These are phyloP conservation scores for Glonium stellatum DNA, from an alignment of 495 filamentous ascomycete species.

Conservation along the genomic window DNA sequence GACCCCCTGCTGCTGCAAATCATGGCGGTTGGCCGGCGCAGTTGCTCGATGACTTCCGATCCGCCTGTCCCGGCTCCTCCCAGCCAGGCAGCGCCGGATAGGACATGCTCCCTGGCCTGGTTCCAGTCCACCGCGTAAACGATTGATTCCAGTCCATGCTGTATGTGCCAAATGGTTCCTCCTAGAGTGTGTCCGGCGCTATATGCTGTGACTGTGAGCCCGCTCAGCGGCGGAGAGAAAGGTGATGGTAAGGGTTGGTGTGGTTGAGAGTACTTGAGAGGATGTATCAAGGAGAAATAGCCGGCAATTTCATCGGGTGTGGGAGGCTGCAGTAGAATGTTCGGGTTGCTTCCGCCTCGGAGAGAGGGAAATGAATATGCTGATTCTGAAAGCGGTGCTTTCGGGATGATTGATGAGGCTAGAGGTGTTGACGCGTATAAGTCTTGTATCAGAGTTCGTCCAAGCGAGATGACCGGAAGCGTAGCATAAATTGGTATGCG, in stretches of 20 bases:
- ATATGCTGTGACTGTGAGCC: slow-evolving; percentile 94
- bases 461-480: slow-evolving; percentile 83
- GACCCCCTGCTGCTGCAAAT: slow-evolving; percentile 83
- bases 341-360: slow-evolving; percentile 27
- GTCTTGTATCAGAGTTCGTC: slow-evolving; percentile 84
- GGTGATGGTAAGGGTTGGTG: slow-evolving; percentile 80
- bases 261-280: slow-evolving; percentile 93
- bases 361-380: slow-evolving; percentile 42
- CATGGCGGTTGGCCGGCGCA: slow-evolving; percentile 86
- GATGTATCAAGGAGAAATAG: slow-evolving; percentile 88
- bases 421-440: slow-evolving; percentile 84
- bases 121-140: slow-evolving; percentile 99
- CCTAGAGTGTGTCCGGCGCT: slow-evolving; percentile 93
- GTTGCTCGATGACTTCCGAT: slow-evolving; percentile 82
- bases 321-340: slow-evolving; percentile 73
- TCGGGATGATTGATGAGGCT: slow-evolving; percentile 70
- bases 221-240: slow-evolving; percentile 79
- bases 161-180: slow-evolving; percentile 98
- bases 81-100: slow-evolving; percentile 89
- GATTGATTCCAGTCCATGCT: slow-evolving; percentile 92
- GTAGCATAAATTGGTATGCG: slow-evolving; percentile 96
- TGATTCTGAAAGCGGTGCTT: slow-evolving; percentile 59
- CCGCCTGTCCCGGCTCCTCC: slow-evolving; percentile 73
- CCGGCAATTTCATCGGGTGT: slow-evolving; percentile 79
- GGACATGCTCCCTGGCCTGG: slow-evolving; percentile 84